Evolutionary conservation across 345 rosid genomes (phyloP).

Genomic region (Orychophragmus violaceus): DNA sequence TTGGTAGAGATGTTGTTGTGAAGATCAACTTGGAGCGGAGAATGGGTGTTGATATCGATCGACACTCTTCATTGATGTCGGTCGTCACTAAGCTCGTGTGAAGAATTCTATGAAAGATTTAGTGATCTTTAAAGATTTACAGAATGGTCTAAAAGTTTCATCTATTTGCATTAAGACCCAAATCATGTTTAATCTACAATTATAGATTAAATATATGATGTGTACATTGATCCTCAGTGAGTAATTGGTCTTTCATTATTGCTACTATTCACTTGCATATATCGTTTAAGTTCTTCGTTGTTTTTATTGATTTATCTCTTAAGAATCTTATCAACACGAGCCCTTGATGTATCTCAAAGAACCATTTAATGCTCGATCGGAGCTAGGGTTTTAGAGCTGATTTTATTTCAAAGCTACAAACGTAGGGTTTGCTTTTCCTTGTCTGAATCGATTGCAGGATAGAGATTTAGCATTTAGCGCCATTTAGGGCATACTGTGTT

Average conservation of each 20-base stretch:
- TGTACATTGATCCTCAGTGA: too few species aligned
- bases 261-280: background rate
- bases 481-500: constrained; percentile 21
- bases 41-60: too few species aligned
- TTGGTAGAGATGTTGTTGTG: too few species aligned
- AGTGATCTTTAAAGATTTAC: too few species aligned
- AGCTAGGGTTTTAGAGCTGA: constrained; percentile 21
- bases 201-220: too few species aligned
- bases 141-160: too few species aligned
- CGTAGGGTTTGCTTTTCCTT: constrained; percentile 18
- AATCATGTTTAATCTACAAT: too few species aligned
- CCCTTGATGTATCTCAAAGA: background rate
- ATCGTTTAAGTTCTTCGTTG: background rate
- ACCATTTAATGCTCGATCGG: constrained; percentile 17
- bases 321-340: background rate
- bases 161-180: too few species aligned
- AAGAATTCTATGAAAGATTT: too few species aligned
- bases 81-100: too few species aligned
- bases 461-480: constrained; percentile 24
- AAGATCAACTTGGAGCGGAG: too few species aligned
- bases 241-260: background rate
- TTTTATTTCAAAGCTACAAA: constrained; percentile 15
- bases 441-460: constrained; percentile 13
- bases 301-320: background rate
- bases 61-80: too few species aligned